phyloP scores from a whole-genome alignment of 495 filamentous ascomycete species.

The Peziza echinospora region DNA sequence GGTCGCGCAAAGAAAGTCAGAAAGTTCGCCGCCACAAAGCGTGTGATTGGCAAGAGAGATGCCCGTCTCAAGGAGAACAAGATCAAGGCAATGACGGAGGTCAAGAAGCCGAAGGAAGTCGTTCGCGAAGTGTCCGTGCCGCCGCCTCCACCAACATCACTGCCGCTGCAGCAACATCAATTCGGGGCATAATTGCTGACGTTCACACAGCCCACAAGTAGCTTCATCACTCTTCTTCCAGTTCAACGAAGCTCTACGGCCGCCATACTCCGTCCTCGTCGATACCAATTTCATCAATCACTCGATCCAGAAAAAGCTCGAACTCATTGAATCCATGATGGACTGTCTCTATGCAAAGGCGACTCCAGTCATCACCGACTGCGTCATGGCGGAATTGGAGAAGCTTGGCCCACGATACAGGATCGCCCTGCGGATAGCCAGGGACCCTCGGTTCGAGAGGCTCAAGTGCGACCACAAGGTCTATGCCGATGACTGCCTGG shows the following conservation, averaged over 20 bases:
- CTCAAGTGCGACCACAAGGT: slow-evolving; percentile 69
- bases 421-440: slow-evolving; percentile 72
- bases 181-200: slow-evolving; percentile 17
- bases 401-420: slow-evolving; percentile 80
- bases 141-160: not conserved
- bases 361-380: slow-evolving; percentile 48
- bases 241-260: slow-evolving; percentile 74
- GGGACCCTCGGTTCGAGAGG: slow-evolving; percentile 73
- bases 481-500: slow-evolving; percentile 91
- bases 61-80: slow-evolving; percentile 35
- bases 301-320: slow-evolving; percentile 74
- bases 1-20: slow-evolving; percentile 41
- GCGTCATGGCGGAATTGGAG: slow-evolving; percentile 65
- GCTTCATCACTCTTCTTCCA: slow-evolving; percentile 84
- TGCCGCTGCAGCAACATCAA: not conserved
- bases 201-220: slow-evolving; percentile 37
- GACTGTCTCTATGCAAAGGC: slow-evolving; percentile 50
- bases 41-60: slow-evolving; percentile 39
- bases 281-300: slow-evolving; percentile 92
- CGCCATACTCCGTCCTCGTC: slow-evolving; percentile 66
- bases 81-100: slow-evolving; percentile 30
- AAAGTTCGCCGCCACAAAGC: slow-evolving; percentile 43
- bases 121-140: slow-evolving; percentile 42
- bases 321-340: slow-evolving; percentile 71
- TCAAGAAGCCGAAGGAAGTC: slow-evolving; percentile 32